Base-by-base conservation (phyloP, 176 grass and related monocot species). In the Saccharum spontaneum region DNA sequence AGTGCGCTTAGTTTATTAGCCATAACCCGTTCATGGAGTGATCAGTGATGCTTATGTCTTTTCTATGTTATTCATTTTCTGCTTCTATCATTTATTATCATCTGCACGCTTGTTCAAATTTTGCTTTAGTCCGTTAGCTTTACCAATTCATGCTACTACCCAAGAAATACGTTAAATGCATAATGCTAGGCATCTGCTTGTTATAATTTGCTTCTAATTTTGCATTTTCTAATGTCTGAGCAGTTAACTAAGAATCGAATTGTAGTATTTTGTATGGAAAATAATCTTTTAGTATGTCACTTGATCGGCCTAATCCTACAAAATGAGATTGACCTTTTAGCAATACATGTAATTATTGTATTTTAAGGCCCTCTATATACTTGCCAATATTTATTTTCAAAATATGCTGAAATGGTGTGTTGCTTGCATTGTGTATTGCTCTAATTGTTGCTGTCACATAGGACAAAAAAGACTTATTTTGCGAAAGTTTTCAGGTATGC, bases 401-500 rank as follows among this genome's bases (percentile, higher is more conserved):
- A 37, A 11, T 69, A 10, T 37, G 6, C 44, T 50, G 64, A 54
- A 23, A 52, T 78, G 65, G 22, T 52, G 0, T 0, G 33, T 84
- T 30, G 15, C 11, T 69, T 75, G 11, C 52, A 59, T 55, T 75
- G 1, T 74, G 71, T 69, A 66, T 24, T 84, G 18, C 36, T 54
- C 39, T 84, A 46, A 9, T 23, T 73, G 26, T 30, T 36, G 6
- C 17, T 48, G 13, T 9, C 54, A 18, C 43, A 49, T 72, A 63
- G 17, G 12, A 76, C 15, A 5, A 4, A 23, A 20, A 4, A 31
- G 20, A 50, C n/a, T 68, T 55, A 76, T n/a, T 38, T 50, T 31
- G 16, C 49, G 40, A 33, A 69, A 40, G 12, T 39, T 57, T 82
- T 86, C 49, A 98, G 93, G 87, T 95, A 95, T 87, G 95, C 95